These are phyloP conservation scores for Gamsiella multidivaricata DNA, from an alignment of 192 early-diverging fungal genomes.

Conservation along the genomic window DNA sequence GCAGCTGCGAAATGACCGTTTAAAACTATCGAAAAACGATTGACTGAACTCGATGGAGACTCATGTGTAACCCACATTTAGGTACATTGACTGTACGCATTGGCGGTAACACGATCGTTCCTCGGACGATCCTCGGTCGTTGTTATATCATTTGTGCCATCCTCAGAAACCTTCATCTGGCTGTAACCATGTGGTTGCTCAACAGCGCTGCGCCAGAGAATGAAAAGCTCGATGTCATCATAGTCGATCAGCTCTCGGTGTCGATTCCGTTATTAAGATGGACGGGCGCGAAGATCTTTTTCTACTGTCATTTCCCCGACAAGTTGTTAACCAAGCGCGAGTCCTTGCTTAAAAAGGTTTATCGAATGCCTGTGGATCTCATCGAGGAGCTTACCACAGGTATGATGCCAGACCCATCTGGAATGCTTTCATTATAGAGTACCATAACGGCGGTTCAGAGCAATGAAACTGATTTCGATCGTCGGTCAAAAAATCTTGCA, in stretches of 20 bases:
- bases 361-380: slow-evolving; percentile 84
- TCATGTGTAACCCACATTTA: too few relatives aligned
- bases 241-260: slow-evolving; percentile 91
- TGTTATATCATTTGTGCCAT: slow-evolving; percentile 88
- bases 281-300: slow-evolving; percentile 78
- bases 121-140: slow-evolving; percentile 74
- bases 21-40: too few relatives aligned
- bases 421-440: too few relatives aligned
- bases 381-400: slow-evolving; percentile 89
- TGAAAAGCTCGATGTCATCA: slow-evolving; percentile 75
- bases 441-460: background rate
- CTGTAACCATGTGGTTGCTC: slow-evolving; percentile 58
- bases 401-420: slow-evolving; percentile 24
- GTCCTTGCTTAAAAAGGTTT: slow-evolving; percentile 70
- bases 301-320: slow-evolving; percentile 98
- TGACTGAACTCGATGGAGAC: too few relatives aligned
- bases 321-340: slow-evolving; percentile 79
- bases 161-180: slow-evolving; percentile 77
- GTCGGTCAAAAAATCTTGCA: background rate
- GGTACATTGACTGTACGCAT: slow-evolving; percentile 83
- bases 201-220: slow-evolving; percentile 37
- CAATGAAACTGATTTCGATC: background rate
- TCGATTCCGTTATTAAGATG: slow-evolving; percentile 83
- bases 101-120: slow-evolving; percentile 77
- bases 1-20: background rate